Evolutionary conservation across 345 rosid species (phyloP), one percentile per base, ranked within the genome.

Genomic region (Camelina neglecta): DNA sequence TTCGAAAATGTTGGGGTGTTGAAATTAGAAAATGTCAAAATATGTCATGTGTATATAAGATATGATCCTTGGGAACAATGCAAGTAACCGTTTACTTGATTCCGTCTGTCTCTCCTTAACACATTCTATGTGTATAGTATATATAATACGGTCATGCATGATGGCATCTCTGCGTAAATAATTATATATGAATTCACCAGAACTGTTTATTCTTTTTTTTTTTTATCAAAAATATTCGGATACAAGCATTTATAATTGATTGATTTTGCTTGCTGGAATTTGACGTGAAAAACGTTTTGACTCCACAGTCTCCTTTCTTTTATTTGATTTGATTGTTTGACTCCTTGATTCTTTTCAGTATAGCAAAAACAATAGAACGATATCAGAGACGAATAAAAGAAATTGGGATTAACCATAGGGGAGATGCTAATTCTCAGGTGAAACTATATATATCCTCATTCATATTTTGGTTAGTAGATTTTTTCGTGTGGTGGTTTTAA

Each of bases 331-430:
- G 38, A 35, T 44, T 44, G 6, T n/a, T n/a, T 16, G 50, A 8
- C 50, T 45, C 20, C 50, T 36, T 11, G 9, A 41, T 2, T 48
- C 2, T 72, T 67, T 71, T 83, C 84, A 93, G 97, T 63, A 64
- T 83, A 76, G 72, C 72, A 66, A 76, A 78, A 77, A 91, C 87
- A n/a, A 84, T 93, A 76, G 98, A 93, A 53, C 84, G 91, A 41
- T 93, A 93, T 70, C 87, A 86, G 64, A 88, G 24, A 83, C 85
- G 81, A 76, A 61, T 71, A 53, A 87, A 81, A 81, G 87, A 90
- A 64, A 71, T 45, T 15, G 91, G 76, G 63, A 41, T 11, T 71
- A 74, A 36, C 73, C 29, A 35, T 82, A 81, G 84, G 66, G 54
- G 35, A 66, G 78, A 78, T 48, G 72, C 60, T 54, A 61, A 67